Conservation (phyloP, 2,329 filamentous ascomycete genomes). For the Zymoseptoria brevis region DNA sequence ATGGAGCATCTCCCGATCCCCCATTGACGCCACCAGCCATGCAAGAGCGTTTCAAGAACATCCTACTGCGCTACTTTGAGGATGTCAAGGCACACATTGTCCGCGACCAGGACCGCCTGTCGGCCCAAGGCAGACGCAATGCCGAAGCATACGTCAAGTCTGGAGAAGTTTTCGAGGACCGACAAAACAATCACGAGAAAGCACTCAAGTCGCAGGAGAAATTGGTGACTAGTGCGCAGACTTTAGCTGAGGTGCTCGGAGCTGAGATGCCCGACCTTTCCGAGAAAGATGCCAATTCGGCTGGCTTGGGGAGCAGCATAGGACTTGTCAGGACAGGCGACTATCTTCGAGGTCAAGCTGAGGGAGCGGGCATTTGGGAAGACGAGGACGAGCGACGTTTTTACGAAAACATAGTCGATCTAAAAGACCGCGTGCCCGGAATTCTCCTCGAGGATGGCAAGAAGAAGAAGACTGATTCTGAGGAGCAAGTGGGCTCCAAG, state of each 20-base stretch:
- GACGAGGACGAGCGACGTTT: constrained; percentile 97
- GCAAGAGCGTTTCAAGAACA: constrained; percentile 76
- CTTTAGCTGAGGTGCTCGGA: constrained; percentile 78
- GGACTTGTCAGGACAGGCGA: constrained; percentile 91
- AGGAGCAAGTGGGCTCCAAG: constrained; percentile 77
- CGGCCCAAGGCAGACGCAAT: constrained; percentile 82
- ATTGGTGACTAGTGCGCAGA: constrained; percentile 79
- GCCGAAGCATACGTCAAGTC: constrained; percentile 98
- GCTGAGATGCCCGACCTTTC: constrained; percentile 90
- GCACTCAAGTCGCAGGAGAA: constrained; percentile 88
- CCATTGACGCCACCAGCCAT: constrained; percentile 69
- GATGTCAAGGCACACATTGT: constrained; percentile 83
- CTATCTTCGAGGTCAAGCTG: constrained; percentile 80
- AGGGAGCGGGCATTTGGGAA: constrained; percentile 94
- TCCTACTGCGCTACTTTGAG: constrained; percentile 82
- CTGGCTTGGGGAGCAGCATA: constrained; percentile 65
- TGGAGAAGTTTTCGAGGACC: constrained; percentile 94
- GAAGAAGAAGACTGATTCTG: constrained; percentile 78
- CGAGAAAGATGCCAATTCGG: constrained; percentile 65
- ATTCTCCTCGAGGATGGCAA: constrained; percentile 90
- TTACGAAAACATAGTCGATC: constrained; percentile 91
- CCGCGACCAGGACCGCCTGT: constrained; percentile 85
- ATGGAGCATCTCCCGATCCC: constrained; percentile 51
- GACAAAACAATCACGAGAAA: constrained; percentile 92
- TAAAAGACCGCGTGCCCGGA: constrained; percentile 90